Conservation (phyloP, 1,139 yeast species). For the Diutina mesorugosa region DNA sequence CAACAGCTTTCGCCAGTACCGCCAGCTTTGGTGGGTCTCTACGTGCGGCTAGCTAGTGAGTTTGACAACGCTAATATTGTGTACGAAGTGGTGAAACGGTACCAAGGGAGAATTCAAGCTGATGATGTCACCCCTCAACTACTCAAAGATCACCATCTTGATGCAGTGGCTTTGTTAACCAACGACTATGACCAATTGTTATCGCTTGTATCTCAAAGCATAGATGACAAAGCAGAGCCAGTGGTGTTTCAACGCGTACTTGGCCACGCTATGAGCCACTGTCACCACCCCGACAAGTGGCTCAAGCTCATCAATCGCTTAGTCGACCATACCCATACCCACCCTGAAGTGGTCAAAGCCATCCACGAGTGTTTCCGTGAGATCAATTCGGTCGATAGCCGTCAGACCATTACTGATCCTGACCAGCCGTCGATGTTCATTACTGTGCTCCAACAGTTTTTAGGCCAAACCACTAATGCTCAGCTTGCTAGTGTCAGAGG, state of each 20-base stretch:
- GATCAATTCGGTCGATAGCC: constrained; percentile 12
- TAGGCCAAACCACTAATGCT: constrained; percentile 22
- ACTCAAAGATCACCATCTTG: not conserved
- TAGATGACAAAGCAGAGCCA: not conserved
- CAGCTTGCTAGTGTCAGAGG: constrained; percentile 46
- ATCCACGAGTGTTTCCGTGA: constrained; percentile 40
- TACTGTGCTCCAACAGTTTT: constrained; percentile 5
- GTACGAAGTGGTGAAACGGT: not conserved
- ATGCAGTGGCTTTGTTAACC: not conserved
- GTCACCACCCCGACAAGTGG: not conserved
- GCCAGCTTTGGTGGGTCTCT: not conserved
- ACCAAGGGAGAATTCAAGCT: not conserved
- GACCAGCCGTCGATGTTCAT: constrained; percentile 3
- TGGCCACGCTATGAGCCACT: not conserved
- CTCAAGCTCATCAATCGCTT: not conserved
- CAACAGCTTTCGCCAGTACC: not conserved
- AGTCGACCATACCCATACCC: not conserved
- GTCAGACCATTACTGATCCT: not conserved
- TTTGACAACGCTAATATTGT: not conserved
- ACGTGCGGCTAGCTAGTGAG: not conserved
- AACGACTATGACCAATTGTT: not conserved
- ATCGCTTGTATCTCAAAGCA: not conserved
- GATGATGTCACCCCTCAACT: not conserved
- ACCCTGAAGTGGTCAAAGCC: not conserved
- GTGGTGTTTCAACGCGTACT: not conserved